These are phyloP conservation scores for Mortierella alpina DNA, from an alignment of 192 early-diverging fungal genomes.

Conservation along the genomic window DNA sequence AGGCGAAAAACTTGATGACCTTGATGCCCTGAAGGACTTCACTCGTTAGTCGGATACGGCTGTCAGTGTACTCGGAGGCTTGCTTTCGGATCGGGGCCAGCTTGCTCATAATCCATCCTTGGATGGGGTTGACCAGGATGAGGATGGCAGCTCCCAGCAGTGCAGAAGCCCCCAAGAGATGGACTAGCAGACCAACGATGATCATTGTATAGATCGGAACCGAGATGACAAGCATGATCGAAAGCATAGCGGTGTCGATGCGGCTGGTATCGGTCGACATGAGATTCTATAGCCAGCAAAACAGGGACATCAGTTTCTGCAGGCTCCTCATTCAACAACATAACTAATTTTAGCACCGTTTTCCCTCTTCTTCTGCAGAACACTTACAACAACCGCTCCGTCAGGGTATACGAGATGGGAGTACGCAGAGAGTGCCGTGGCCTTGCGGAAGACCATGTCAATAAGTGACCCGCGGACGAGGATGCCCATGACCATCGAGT, in stretches of 20 bases:
- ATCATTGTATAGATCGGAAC: conserved; percentile 8
- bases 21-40: conserved; percentile 63
- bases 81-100: conserved; percentile 11
- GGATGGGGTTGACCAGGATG: conserved; percentile 4
- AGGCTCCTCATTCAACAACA: too few relatives aligned
- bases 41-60: conserved; percentile 54
- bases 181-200: conserved; percentile 9
- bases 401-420: conserved; percentile 8
- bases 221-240: conserved; percentile 2
- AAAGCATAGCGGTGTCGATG: conserved; percentile 11
- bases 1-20: conserved; percentile 72
- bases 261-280: conserved; percentile 47
- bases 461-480: conserved; percentile 2
- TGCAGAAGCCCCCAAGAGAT: conserved; percentile 13
- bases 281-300: conserved; percentile 7
- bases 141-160: conserved; percentile 8
- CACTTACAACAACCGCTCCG: conserved; percentile 29
- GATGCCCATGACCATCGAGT: conserved; percentile 6
- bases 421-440: neutral
- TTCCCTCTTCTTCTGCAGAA: too few relatives aligned
- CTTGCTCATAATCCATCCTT: conserved; percentile 11
- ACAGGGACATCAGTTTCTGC: too few relatives aligned
- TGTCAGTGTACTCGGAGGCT: conserved; percentile 56
- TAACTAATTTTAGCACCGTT: too few relatives aligned
- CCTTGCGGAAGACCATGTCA: conserved; percentile 16